phyloP scores from a whole-genome alignment of 345 rosid species.

The Nephelium lappaceum region DNA sequence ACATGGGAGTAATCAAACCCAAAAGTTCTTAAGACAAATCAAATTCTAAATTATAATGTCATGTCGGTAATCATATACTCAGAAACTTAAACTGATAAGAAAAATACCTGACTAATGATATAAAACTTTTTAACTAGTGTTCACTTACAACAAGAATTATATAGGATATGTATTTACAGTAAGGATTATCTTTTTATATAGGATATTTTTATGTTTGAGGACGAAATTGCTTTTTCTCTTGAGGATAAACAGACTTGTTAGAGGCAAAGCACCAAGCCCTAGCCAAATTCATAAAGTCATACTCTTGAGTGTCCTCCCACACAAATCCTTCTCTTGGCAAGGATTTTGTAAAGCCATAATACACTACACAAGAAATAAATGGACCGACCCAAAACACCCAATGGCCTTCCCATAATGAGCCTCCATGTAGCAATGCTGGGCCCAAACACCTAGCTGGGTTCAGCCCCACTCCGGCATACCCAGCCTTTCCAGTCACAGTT shows the following conservation, averaged over 20 bases:
- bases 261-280: background rate
- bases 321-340: slow-evolving; percentile 25
- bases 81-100: too few species aligned
- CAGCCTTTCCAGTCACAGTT: slow-evolving; percentile 34
- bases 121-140: too few species aligned
- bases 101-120: too few species aligned
- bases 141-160: too few species aligned
- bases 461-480: slow-evolving; percentile 45
- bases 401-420: slow-evolving; percentile 47
- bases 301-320: background rate
- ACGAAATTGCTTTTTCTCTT: background rate
- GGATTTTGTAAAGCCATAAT: slow-evolving; percentile 27
- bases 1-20: too few species aligned
- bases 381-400: slow-evolving; percentile 65
- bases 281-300: background rate
- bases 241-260: background rate
- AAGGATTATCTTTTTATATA: too few species aligned
- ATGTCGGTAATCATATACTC: too few species aligned
- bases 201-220: too few species aligned
- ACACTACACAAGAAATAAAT: slow-evolving; percentile 30
- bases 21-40: too few species aligned
- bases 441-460: slow-evolving; percentile 58
- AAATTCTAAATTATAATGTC: too few species aligned
- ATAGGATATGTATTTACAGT: too few species aligned
- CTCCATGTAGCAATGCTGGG: slow-evolving; percentile 48